Percentiles rank a stretch among this genome's conserved stretches.
Conservation (phyloP, 768 basidiomycete genomes). For the Suillus lakei region DNA sequence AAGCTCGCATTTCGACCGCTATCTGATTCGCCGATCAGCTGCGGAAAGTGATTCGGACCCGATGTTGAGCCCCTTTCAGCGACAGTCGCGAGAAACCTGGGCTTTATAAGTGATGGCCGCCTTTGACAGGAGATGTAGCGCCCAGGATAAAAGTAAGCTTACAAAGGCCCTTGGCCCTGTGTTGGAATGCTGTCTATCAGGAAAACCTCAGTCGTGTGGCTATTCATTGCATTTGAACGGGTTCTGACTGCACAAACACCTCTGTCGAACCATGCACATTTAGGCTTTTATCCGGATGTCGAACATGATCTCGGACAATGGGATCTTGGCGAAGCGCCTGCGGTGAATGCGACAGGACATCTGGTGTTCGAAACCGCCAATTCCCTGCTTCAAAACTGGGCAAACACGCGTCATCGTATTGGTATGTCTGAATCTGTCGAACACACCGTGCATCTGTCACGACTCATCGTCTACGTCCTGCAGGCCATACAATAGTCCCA, state of each 20-base stretch:
- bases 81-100: neutral
- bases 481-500: slow-evolving; percentile 38
- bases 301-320: slow-evolving; percentile 14
- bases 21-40: neutral
- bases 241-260: neutral
- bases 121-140: neutral
- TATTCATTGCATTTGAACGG: neutral
- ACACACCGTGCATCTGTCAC: neutral
- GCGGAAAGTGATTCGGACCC: neutral
- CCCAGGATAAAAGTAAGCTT: neutral
- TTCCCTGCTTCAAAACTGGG: slow-evolving; percentile 43
- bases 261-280: neutral
- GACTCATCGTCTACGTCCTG: neutral
- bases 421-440: slow-evolving; percentile 17
- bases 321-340: slow-evolving; percentile 26
- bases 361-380: slow-evolving; percentile 41
- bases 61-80: neutral
- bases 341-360: slow-evolving; percentile 34
- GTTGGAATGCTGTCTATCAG: neutral
- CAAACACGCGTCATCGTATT: slow-evolving; percentile 41
- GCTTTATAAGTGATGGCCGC: no score
- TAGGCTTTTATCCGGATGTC: no score
- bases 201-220: neutral
- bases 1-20: neutral
- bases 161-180: no score